These are phyloP conservation scores for Rubia tinctorum DNA, from an alignment of 305 asterid genomes.

Conservation along the genomic window DNA sequence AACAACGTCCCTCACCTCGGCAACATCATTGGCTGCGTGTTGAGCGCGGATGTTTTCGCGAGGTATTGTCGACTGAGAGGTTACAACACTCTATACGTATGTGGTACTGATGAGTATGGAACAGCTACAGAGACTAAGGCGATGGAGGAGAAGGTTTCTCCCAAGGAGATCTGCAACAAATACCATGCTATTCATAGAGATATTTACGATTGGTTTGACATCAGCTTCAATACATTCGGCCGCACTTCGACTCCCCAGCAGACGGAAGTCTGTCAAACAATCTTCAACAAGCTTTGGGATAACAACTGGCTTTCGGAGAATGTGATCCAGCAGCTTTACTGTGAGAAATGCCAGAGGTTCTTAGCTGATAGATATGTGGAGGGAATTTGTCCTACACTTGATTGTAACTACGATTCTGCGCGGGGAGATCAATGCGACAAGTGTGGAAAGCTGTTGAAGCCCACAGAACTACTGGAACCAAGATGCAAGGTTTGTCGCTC, in stretches of 20 bases:
- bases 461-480: constrained; percentile 78
- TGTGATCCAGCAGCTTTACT: constrained; percentile 82
- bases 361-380: constrained; percentile 93
- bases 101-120: constrained; percentile 51
- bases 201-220: constrained; percentile 82
- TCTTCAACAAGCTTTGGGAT: constrained; percentile 70
- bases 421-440: constrained; percentile 98
- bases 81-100: constrained; percentile 36
- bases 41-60: constrained; percentile 96
- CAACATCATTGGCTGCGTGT: constrained; percentile 92
- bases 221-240: constrained; percentile 91
- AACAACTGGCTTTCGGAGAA: constrained; percentile 83
- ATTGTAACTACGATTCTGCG: constrained; percentile 82
- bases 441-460: constrained; percentile 87
- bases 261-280: constrained; percentile 87
- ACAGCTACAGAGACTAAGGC: constrained; percentile 49
- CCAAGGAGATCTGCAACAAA: constrained; percentile 41
- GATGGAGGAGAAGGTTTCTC: constrained; percentile 36
- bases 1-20: constrained; percentile 98
- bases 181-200: constrained; percentile 80
- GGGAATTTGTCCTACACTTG: constrained; percentile 83
- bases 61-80: constrained; percentile 69
- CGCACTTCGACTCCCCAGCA: constrained; percentile 94
- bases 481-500: constrained; percentile 92
- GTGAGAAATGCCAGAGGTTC: constrained; percentile 67